A percentile compares a stretch with the other conserved stretches of the same genome.
phyloP scores from a whole-genome alignment of 306 rosid species.

The Sicyos edulis region DNA sequence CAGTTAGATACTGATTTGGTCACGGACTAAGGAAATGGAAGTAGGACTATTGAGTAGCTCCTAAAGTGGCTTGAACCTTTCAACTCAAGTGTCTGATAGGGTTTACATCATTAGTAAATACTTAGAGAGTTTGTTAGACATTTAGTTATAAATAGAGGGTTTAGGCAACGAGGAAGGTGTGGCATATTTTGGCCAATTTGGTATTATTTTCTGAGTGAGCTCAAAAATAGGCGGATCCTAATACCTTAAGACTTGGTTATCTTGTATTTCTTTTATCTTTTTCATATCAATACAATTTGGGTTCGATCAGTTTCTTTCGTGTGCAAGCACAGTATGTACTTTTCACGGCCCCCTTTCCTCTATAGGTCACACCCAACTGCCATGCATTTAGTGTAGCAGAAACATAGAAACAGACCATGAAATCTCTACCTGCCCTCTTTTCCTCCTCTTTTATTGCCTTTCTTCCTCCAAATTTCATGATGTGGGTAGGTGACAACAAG shows the following conservation, averaged over 20 bases:
- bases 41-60: background rate
- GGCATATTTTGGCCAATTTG: too few relatives aligned
- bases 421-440: background rate
- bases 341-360: background rate
- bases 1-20: background rate
- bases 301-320: too few relatives aligned
- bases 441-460: background rate
- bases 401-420: background rate
- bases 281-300: too few relatives aligned
- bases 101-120: too few relatives aligned
- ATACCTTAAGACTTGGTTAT: too few relatives aligned
- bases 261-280: too few relatives aligned
- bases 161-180: too few relatives aligned
- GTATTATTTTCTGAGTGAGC: too few relatives aligned
- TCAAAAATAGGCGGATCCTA: too few relatives aligned
- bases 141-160: too few relatives aligned
- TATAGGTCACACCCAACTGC: background rate
- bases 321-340: background rate
- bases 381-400: background rate
- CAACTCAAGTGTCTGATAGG: too few relatives aligned
- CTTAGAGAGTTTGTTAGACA: too few relatives aligned
- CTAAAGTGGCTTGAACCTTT: background rate
- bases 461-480: background rate
- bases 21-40: background rate
- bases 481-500: background rate